Base-by-base conservation (phyloP, 2,329 filamentous ascomycete genomes). In the Claviceps humidiphila region DNA sequence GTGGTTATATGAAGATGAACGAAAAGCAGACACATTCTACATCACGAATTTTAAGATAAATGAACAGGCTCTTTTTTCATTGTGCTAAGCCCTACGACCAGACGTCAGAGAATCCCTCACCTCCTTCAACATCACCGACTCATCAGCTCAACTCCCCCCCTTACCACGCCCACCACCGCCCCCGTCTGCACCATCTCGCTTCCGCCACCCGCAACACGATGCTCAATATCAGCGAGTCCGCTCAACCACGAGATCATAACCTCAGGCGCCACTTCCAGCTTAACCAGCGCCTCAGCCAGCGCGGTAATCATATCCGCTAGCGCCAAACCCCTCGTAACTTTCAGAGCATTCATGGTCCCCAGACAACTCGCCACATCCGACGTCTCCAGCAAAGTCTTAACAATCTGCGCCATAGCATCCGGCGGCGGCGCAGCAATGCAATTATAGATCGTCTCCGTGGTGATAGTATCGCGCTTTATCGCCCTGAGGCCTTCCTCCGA, bases 341-440 rank as follows among this genome's bases (percentile, higher is more conserved):
- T 98, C 56, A 98, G 75, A 0, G 87, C 82, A 64, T 93, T 93
- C 67, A 98, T 83, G 0, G 89, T 95, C 54, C 80, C 84, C 49
- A 98, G 74, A 64, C 91, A 96, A 38, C 87, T 88, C 1, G 87
- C 94, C 48, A 98, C 87, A 63, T 98, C 91, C 51, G 82, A 80
- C 2, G 87, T 96, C 51, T 79, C 82, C 30, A 97, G 78, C 37
- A 98, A 76, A 0, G 89, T 95, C 58, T 85, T 78, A 58, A 90
- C 76, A 51, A 98, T 97, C 60, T 86, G 81, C 58, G 80, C 77
- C 63, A 97, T 89, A 61, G 95, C 91, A 24, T 84, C 81, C 0
- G 93, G 93, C 59, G 94, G 90, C 4, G 93, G 93, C 1, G 91
- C 91, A 8, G 93, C 93, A 64, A 98, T 95, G 68, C 93, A 98